These are phyloP conservation scores for Sarocladium strictum DNA, from an alignment of 2,329 filamentous ascomycete genomes.

Conservation along the genomic window DNA sequence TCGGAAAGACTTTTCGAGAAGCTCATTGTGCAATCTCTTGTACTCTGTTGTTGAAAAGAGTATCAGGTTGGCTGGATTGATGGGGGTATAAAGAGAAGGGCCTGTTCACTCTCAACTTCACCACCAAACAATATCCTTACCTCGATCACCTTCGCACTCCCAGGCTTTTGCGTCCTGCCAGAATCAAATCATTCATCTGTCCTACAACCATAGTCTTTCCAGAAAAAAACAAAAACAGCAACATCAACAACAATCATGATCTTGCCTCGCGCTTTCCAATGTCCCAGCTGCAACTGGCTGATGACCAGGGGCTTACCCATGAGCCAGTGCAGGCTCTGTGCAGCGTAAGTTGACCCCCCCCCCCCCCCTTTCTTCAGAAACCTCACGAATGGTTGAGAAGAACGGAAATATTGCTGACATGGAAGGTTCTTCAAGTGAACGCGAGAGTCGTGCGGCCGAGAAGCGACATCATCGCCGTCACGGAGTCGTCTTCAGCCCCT, in stretches of 20 bases:
- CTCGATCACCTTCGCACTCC: background rate
- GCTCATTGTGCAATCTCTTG: too few relatives aligned
- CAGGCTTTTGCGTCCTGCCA: too few relatives aligned
- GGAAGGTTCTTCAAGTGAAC: background rate
- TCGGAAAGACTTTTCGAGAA: background rate
- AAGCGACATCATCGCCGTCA: background rate
- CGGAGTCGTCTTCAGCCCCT: conserved; percentile 1
- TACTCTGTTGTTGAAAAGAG: too few relatives aligned
- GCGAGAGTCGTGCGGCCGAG: background rate
- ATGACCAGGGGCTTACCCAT: conserved; percentile 13
- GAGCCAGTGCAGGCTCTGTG: conserved; percentile 17
- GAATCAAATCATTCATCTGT: too few relatives aligned
- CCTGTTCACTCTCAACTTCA: too few relatives aligned
- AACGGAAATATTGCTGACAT: background rate
- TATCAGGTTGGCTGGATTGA: too few relatives aligned
- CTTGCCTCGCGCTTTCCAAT: conserved; percentile 10
- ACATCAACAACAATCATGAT: background rate
- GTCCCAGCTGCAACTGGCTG: conserved; percentile 15
- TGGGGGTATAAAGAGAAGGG: too few relatives aligned
- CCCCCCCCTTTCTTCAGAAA: background rate
- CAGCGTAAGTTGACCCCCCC: conserved; percentile 10
- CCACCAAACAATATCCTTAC: background rate
- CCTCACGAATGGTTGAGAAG: background rate
- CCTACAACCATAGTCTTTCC: too few relatives aligned
- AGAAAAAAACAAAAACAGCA: too few relatives aligned